A percentile compares a stretch with the other conserved stretches of the same genome.
Evolutionary conservation across 371 early-diverging fungal genomes (phyloP).

Genomic region (Thermomucor indicae-seudaticae): DNA sequence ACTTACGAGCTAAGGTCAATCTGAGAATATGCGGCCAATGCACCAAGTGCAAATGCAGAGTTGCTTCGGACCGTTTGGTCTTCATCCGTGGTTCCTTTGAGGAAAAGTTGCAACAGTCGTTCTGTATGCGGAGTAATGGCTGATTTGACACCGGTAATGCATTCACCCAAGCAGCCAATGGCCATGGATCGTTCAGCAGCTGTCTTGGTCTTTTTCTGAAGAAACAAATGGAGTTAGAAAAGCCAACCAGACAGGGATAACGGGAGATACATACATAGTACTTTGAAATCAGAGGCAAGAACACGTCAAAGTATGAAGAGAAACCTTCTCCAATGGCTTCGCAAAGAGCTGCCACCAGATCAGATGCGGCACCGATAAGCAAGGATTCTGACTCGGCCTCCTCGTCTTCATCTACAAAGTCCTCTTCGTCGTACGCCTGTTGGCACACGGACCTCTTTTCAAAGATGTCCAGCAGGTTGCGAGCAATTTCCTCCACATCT

Average conservation of each 20-base stretch:
- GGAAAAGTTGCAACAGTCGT: slow-evolving; percentile 57
- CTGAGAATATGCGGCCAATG: slow-evolving; percentile 64
- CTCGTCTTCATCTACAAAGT: slow-evolving; percentile 72
- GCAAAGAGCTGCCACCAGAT: slow-evolving; percentile 78
- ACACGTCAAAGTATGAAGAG: slow-evolving; percentile 66
- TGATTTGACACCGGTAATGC: slow-evolving; percentile 67
- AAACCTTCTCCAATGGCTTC: slow-evolving; percentile 72
- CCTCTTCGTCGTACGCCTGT: slow-evolving; percentile 72
- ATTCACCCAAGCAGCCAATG: slow-evolving; percentile 84
- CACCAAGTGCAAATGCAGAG: slow-evolving; percentile 80
- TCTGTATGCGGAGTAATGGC: slow-evolving; percentile 79
- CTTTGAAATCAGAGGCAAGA: slow-evolving; percentile 77
- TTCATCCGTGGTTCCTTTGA: slow-evolving; percentile 69
- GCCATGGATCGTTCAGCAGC: slow-evolving; percentile 86
- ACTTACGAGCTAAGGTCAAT: slow-evolving; percentile 62
- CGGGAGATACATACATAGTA: slow-evolving; percentile 64
- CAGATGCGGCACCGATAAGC: slow-evolving; percentile 77
- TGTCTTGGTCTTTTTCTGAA: slow-evolving; percentile 60
- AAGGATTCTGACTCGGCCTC: slow-evolving; percentile 82
- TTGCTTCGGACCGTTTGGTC: slow-evolving; percentile 85
- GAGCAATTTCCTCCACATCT: slow-evolving; percentile 58
- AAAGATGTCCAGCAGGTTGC: slow-evolving; percentile 62
- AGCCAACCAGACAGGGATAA: neutral
- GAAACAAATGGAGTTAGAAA: neutral
- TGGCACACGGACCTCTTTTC: slow-evolving; percentile 83